Base-by-base conservation (phyloP, 495 filamentous ascomycete species). In the Choiromyces venosus region DNA sequence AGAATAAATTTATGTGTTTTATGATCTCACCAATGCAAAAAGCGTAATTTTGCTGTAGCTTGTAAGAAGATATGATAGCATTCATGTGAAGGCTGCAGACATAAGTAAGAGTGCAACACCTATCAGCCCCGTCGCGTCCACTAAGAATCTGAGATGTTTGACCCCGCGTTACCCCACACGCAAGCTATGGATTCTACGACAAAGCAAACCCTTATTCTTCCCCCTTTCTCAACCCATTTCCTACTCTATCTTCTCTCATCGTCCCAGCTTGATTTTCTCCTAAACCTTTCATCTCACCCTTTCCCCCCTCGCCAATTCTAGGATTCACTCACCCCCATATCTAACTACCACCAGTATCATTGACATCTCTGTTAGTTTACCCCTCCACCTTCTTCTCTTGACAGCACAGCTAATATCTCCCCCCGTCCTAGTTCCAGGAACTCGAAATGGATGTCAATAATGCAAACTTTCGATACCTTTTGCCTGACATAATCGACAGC, bases 371-470 rank as follows among this genome's bases (percentile, higher is more conserved):
- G 0, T 46, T 46, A 6, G 5, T n/a, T 46, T 21, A 46, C 7
- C 44, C 40, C n/a, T n/a, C 64, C 67, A 69, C 12, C 42, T 21
- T 64, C 70, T 61, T 42, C 18, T 64, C 65, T 12, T 33, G 65
- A 4, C 42, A 7, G 37, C 35, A 7, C 65, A 36, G 37, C 46
- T 39, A 65, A 56, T 40, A 29, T n/a, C 40, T 33, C 37, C 12
- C 38, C n/a, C 21, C 19, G 21, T 38, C n/a, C 16, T 25, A 36
- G 21, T 21, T 10, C 38, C 33, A 16, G 36, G 52, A n/a, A 37
- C 25, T 35, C n/a, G 80, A 68, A 69, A 94, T 95, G 92, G 90
- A 93, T 46, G 78, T 94, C 71, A 84, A 86, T 70, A 77, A 77
- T 14, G 67, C 74, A 19, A 86, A 85, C 14, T 94, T 91, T 79